phyloP scores from a whole-genome alignment of 163 green algal genomes.

The Trebouxiophyceae sp. region DNA sequence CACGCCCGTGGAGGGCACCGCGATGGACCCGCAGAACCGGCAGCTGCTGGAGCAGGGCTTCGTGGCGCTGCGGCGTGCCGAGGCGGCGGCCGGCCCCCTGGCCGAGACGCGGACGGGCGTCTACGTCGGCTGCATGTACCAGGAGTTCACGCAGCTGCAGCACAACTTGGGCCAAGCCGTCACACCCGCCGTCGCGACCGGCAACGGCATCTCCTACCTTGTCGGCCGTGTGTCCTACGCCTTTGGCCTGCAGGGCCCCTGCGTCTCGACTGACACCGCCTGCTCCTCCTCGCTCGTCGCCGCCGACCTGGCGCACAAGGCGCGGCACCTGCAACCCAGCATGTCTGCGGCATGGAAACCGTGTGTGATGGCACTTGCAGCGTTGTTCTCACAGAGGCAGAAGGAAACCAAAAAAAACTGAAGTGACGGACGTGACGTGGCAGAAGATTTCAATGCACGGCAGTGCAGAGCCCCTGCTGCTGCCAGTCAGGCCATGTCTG shows the following conservation, averaged over 20 bases:
- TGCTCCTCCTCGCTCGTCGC: slow-evolving; percentile 74
- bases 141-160: slow-evolving; percentile 27
- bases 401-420: too few species aligned
- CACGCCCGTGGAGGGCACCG: slow-evolving; percentile 36
- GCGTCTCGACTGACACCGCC: slow-evolving; percentile 72
- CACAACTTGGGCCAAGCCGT: slow-evolving; percentile 21
- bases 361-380: too few species aligned
- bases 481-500: too few species aligned
- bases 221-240: slow-evolving; percentile 53
- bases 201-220: slow-evolving; percentile 41
- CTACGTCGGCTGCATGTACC: slow-evolving; percentile 38
- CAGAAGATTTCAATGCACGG: too few species aligned
- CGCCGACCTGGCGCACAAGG: slow-evolving; percentile 37
- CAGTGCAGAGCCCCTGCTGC: too few species aligned
- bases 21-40: slow-evolving; percentile 79
- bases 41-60: slow-evolving; percentile 55
- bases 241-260: slow-evolving; percentile 50
- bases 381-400: too few species aligned
- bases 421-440: too few species aligned
- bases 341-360: too few species aligned
- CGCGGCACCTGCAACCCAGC: too few species aligned
- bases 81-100: neutral
- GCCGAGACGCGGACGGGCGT: slow-evolving; percentile 11
- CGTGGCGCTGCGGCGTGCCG: slow-evolving; percentile 25
- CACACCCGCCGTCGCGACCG: slow-evolving; percentile 15